These are phyloP conservation scores for Styphnolobium japonicum DNA, from an alignment of 306 rosid genomes.

Conservation along the genomic window DNA sequence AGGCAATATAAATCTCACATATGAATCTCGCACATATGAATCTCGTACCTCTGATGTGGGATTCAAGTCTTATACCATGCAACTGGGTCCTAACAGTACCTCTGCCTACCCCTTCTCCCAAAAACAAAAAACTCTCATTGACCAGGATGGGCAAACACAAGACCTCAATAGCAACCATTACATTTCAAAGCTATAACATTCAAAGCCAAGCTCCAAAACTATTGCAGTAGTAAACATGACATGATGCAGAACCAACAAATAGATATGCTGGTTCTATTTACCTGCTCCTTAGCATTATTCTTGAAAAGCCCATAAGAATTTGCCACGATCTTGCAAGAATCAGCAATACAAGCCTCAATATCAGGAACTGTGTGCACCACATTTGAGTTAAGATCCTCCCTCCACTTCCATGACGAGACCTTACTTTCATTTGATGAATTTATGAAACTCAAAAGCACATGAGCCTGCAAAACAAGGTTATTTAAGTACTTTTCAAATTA, in stretches of 20 bases:
- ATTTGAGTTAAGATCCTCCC: constrained; percentile 35
- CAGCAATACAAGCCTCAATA: constrained; percentile 63
- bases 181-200: background rate
- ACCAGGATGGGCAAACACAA: background rate
- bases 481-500: background rate
- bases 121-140: background rate
- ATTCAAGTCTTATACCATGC: no score
- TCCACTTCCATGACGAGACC: constrained; percentile 36
- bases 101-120: background rate
- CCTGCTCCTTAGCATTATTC: constrained; percentile 83
- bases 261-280: constrained; percentile 31
- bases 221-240: background rate
- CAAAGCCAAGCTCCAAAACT: background rate
- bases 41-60: no score
- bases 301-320: constrained; percentile 72
- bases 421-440: constrained; percentile 44
- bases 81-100: no score
- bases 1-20: no score
- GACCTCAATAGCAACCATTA: background rate
- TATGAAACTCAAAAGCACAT: constrained; percentile 77
- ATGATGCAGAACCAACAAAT: constrained; percentile 8
- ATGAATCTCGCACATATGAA: no score
- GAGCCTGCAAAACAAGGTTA: constrained; percentile 64
- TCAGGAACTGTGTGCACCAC: constrained; percentile 42
- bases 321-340: constrained; percentile 77